phyloP scores from a whole-genome alignment of 257 asterid genomes.

The Verbena officinalis region DNA sequence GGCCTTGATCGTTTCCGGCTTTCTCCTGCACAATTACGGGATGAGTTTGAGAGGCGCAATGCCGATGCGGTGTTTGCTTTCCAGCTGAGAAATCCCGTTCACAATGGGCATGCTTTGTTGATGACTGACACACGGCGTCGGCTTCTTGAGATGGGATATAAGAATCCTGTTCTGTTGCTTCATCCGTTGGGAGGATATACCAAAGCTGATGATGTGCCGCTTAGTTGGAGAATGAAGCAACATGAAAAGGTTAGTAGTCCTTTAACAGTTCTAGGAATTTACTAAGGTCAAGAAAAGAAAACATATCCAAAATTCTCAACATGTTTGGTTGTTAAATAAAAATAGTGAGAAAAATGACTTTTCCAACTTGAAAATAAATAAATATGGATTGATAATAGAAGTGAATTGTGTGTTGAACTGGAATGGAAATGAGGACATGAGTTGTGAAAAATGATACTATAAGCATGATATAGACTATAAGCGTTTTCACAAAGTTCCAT shows the following conservation, averaged over 20 bases:
- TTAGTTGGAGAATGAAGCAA: slow-evolving; percentile 73
- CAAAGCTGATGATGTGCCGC: slow-evolving; percentile 79
- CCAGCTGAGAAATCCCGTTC: slow-evolving; percentile 79
- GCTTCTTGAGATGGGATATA: slow-evolving; percentile 73
- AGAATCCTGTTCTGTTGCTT: slow-evolving; percentile 71
- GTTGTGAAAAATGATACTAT: too few species aligned
- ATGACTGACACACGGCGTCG: slow-evolving; percentile 77
- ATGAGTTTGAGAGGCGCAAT: slow-evolving; percentile 54
- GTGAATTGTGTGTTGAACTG: too few species aligned
- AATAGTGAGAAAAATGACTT: too few species aligned
- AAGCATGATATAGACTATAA: too few species aligned
- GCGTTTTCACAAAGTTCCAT: too few species aligned
- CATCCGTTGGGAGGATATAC: slow-evolving; percentile 76
- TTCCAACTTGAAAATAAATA: too few species aligned
- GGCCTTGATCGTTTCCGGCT: slow-evolving; percentile 74
- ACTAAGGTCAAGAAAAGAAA: too few species aligned
- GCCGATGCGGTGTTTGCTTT: slow-evolving; percentile 80
- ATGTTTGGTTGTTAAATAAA: too few species aligned
- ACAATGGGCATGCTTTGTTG: slow-evolving; percentile 71
- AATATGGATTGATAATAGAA: too few species aligned
- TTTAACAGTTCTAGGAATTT: too few species aligned
- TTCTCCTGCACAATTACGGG: slow-evolving; percentile 69
- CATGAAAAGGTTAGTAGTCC: slow-evolving; percentile 58
- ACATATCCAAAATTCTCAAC: too few species aligned
- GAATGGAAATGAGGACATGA: too few species aligned